Base-by-base conservation (phyloP, 164 flowering plant genomes). In the Annona cherimola region DNA sequence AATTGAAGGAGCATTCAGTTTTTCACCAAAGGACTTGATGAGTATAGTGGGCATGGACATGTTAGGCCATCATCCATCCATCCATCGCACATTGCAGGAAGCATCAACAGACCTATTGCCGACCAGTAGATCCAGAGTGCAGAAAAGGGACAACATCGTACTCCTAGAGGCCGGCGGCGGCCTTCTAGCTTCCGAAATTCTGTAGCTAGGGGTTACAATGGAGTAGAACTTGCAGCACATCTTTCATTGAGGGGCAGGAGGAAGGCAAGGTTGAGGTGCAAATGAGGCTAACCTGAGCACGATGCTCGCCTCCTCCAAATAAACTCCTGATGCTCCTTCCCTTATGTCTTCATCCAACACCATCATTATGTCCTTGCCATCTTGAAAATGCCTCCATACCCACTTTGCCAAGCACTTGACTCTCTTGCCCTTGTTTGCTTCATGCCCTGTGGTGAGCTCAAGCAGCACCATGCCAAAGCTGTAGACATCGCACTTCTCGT, bases 401-500 rank as follows among this genome's bases (percentile, higher is more conserved):
- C 93, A 88, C 39, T 88, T 84, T 0, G 84, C 91, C 11, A 90
- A 88, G 66, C 77, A 63, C 4, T 76, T 71, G 39, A 81, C 43
- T 50, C 80, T 91, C 9, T 79, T 88, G 19, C 96, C 91, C 3
- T 78, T 43, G 5, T 75, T 71, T 0, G 92, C 83, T 71, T 81
- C 83, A 66, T 71, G 76, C 57, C 96, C 95, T 0, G 98, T 91
- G 4, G 74, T 80, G 45, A 93, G 77, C 75, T 93, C 98, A 50
- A 93, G 76, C 9, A 93, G 89, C 16, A 93, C 81, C 46, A 91
- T 93, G 3, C 95, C 98, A 43, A 89, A 91, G 76, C 96, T 88
- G 65, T 86, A 93, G 0, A 91, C 91, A 69, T 89, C 97, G 6
- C 80, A 80, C 84, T 91, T 93, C 84, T 87, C 92, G 54, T 76